These are phyloP conservation scores for Sporisorium sorghi DNA, from an alignment of 1,284 basidiomycete genomes.

Conservation along the genomic window DNA sequence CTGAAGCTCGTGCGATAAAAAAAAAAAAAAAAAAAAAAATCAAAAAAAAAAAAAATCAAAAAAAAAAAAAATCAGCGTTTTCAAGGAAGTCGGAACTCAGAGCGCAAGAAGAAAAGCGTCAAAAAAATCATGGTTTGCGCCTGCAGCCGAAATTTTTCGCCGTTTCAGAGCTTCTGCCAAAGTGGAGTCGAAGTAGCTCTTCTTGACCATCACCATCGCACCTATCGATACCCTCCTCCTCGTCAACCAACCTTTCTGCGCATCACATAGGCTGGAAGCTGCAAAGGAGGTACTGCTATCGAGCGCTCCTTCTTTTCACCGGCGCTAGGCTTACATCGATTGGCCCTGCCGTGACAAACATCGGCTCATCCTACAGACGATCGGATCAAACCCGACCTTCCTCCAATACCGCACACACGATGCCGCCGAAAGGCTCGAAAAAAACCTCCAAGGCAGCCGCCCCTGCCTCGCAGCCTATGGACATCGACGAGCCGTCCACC, in stretches of 20 bases:
- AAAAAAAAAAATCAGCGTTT: background rate
- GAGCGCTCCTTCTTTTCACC: background rate
- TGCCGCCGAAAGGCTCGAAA: constrained; percentile 48
- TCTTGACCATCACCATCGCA: background rate
- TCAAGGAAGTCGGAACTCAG: constrained; percentile 7
- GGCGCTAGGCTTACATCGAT: no score
- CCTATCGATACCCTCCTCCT: background rate
- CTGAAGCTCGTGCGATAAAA: constrained; percentile 6
- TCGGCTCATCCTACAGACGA: no score
- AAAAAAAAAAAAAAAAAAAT: constrained; percentile 4
- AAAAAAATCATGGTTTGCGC: constrained; percentile 4
- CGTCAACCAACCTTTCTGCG: no score
- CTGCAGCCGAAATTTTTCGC: constrained; percentile 6
- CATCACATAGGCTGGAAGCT: no score
- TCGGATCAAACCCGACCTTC: background rate
- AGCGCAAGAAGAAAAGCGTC: constrained; percentile 10
- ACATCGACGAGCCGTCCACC: constrained; percentile 41
- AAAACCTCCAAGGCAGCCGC: constrained; percentile 20
- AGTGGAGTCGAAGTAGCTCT: constrained; percentile 11
- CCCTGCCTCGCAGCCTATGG: constrained; percentile 31
- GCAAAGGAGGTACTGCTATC: no score
- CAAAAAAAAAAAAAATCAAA: constrained; percentile 4
- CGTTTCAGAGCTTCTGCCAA: constrained; percentile 2
- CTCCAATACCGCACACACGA: constrained; percentile 1
- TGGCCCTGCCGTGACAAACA: background rate